phyloP scores from a whole-genome alignment of 176 grass and related monocot genomes.

The Urochloa ruziziensis region DNA sequence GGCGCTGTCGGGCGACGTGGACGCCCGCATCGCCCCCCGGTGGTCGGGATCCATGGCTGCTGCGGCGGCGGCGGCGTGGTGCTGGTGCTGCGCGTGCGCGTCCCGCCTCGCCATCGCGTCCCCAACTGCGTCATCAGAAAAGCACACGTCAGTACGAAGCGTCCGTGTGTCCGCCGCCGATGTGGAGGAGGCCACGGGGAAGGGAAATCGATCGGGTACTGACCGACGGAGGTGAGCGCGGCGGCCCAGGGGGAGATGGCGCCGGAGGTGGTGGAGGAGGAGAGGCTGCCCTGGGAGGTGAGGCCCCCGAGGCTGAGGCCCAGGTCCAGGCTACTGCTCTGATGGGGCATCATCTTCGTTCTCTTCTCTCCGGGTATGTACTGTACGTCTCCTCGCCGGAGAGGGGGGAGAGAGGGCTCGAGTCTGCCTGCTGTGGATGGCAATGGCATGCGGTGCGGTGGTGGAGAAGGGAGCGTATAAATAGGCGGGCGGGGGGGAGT shows the following conservation, averaged over 20 bases:
- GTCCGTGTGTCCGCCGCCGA: too few relatives aligned
- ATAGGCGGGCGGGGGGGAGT: conserved; percentile 30
- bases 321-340: conserved; percentile 40
- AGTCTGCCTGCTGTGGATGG: too few relatives aligned
- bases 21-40: conserved; percentile 29
- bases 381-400: conserved; percentile 11
- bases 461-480: conserved; percentile 46
- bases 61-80: neutral
- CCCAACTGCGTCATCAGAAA: conserved; percentile 9
- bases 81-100: neutral
- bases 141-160: neutral
- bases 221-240: conserved; percentile 39
- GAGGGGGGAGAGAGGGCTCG: too few relatives aligned
- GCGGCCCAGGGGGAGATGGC: conserved; percentile 23
- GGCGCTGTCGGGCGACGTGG: conserved; percentile 74
- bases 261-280: conserved; percentile 50
- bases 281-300: conserved; percentile 54
- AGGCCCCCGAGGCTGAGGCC: conserved; percentile 53
- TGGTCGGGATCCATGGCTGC: neutral
- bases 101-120: conserved; percentile 9
- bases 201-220: too few relatives aligned
- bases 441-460: conserved; percentile 14
- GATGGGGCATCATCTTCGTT: conserved; percentile 40
- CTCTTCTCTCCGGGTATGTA: too few relatives aligned
- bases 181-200: too few relatives aligned